Base-by-base conservation (phyloP, 2,329 filamentous ascomycete genomes). In the Pseudogymnoascus sp. region DNA sequence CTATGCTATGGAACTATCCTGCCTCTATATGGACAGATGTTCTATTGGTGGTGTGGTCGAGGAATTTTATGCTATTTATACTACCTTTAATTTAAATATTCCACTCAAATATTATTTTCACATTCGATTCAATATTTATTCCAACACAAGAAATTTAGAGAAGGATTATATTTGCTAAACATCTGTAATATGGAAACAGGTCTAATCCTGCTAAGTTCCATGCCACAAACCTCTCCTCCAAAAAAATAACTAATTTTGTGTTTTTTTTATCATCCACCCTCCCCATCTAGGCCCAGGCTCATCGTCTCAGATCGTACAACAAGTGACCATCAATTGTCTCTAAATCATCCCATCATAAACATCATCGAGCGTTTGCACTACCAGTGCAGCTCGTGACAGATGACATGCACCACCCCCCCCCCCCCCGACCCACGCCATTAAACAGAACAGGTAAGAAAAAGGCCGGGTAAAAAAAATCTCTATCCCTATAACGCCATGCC, bases 311-410 rank as follows among this genome's bases (percentile, higher is more conserved):
- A 69, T 34, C 65, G 68, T 70, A 67, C 65, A 64, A 68, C 40
- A 62, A 69, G 67, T 69, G 64, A 70, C 67, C 69, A 67, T 70
- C 64, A 63, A 69, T 70, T 62, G 54, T 67, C 61, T 60, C 60
- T 60, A 62, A 66, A 67, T 66, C 64, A 61, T 57, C 65, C 51
- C 62, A 64, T 62, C 61, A 67, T 59, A 61, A 59, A 34, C 31
- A 68, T 64, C 64, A 68, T 64, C 64, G 64, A 61, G 34, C 64
- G 11, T 65, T 65, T 60, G 57, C 61, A 67, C 65, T 34, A 16
- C 51, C 51, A 36, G 51, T 57, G 29, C 51, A 57, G 29, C 51
- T 36, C 51, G 51, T 21, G 51, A 57, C 10, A 57, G n/a, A 57
- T 57, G 51, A 62, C 42, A 65, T 62, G 64, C 66, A 60, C 34